Base-by-base conservation (phyloP, 2,329 filamentous ascomycete species). In the Dothideomycetes sp. region DNA sequence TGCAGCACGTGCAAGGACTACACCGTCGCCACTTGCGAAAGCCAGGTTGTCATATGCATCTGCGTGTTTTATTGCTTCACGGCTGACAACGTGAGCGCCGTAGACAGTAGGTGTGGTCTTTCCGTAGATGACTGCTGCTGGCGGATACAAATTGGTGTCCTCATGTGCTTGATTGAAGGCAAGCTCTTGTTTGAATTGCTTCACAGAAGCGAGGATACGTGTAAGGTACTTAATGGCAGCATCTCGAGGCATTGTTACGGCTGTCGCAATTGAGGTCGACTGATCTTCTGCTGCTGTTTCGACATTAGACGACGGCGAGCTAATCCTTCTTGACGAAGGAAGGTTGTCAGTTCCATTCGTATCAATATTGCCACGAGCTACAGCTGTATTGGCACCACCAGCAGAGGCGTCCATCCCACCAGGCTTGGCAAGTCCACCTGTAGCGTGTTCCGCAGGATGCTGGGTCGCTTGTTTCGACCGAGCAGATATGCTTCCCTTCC, bases 1-100 rank as follows among this genome's bases (percentile, higher is more conserved):
- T 0, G 87, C 83, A 45, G 89, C 84, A 37, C 77, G 77, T 0
- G 88, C 84, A 5, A 95, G 70, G 40, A 89, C 86, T 0, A 96
- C 88, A 0, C 88, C 89, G 55, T 96, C 88, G 2, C 88, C 87
- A 16, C 80, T 81, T 1, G 83, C 81, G 62, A 95, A 95, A 0
- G 85, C 75, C 2, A 96, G 69, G 50, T 93, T 81, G 48, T 94
- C 86, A 56, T 94, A 95, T 1, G 77, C 80, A 58, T 93, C 85
- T 0, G 76, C 66, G 45, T 77, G 76, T 36, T 77, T 73, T 48
- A 95, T 94, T 0, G 73, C 78, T 39, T 89, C 86, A 3, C 73
- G 69, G 2, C 77, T 76, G 11, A 73, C 64, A 0, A 96, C 85
- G 33, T 80, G 78, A 0, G 84, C 85, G 0, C 81, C 86, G 54